A percentile compares a stretch with the other conserved stretches of the same genome.
Conservation (phyloP, 306 rosid species). For the Oxytropis ochrocephala region DNA sequence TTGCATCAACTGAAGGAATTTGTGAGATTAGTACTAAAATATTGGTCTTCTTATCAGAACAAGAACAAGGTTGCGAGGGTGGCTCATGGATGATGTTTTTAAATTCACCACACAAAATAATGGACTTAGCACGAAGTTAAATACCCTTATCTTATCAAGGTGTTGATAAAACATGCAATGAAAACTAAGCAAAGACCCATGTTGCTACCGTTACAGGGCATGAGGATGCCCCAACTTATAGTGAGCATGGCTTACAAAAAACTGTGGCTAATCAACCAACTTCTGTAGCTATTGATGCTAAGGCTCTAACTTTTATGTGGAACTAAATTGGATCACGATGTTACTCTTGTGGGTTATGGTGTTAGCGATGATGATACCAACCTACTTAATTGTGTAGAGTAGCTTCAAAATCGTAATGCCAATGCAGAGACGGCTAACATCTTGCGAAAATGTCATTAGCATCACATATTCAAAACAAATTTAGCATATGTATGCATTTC, state of each 20-base stretch:
- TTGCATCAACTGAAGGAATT: conserved; percentile 40
- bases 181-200: neutral
- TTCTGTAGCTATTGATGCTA: conserved; percentile 44
- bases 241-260: conserved; percentile 22
- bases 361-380: conserved; percentile 22
- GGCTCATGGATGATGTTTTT: conserved; percentile 39
- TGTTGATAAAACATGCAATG: conserved; percentile 22
- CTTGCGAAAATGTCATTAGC: too few relatives aligned
- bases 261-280: conserved; percentile 35
- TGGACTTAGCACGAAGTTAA: conserved; percentile 31
- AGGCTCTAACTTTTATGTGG: conserved; percentile 34
- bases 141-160: conserved; percentile 33
- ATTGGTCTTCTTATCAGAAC: conserved; percentile 32
- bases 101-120: conserved; percentile 28
- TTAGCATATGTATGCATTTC: too few relatives aligned
- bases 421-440: too few relatives aligned
- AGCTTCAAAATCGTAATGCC: too few relatives aligned
- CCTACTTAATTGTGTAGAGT: too few relatives aligned
- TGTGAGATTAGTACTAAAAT: conserved; percentile 2
- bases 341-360: too few relatives aligned
- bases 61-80: conserved; percentile 43
- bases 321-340: conserved; percentile 33
- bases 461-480: too few relatives aligned
- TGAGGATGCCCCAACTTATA: conserved; percentile 33
- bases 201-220: conserved; percentile 20